Base-by-base conservation (phyloP, 169 alveolate genomes). In the Cryptosporidium meleagridis region DNA sequence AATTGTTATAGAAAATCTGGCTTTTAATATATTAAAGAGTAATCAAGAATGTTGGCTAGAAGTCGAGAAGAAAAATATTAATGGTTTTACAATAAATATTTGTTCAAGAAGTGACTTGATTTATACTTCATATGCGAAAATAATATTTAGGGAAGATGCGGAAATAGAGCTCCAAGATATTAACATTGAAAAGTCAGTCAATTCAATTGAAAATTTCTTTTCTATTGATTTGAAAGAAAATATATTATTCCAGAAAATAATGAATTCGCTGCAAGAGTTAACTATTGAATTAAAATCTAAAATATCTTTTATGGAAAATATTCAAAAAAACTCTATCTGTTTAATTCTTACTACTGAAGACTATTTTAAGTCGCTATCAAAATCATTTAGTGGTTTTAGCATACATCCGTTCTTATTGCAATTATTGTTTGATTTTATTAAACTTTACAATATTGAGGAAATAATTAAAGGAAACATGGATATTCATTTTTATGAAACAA, bases 391-490 rank as follows among this genome's bases (percentile, higher is more conserved):
- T 58, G 89, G 89, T n/a, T 80, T 29, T 41, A 39, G 75, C 67
- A 80, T 80, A 23, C 89, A 80, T 37, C 89, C 89, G 26, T 39
- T 26, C 9, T 10, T 80, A n/a, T 61, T 80, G 6, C 80, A 80
- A 23, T 23, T 80, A 45, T 26, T 80, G 14, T 80, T 62, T 23
- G 73, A 62, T 39, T 31, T 80, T 12, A 37, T 39, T 1, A 80
- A 59, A 65, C 37, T 80, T 16, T 26, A 65, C 18, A 73, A 52
- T 73, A 26, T 55, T 10, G 35, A 59, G 26, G 26, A 65, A 45
- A 10, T 26, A 21, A 65, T 41, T n/a, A 1, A 23, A 23, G 23
- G 16, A 14, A 58, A 80, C 18, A 59, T 7, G 1, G 68, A 41
- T 1, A 26, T 80, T 26, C 39, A 10, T 7, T 41, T 80, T 37